Evolutionary conservation across 768 basidiomycete species (phyloP).

Genomic region (Trametes cubensis): DNA sequence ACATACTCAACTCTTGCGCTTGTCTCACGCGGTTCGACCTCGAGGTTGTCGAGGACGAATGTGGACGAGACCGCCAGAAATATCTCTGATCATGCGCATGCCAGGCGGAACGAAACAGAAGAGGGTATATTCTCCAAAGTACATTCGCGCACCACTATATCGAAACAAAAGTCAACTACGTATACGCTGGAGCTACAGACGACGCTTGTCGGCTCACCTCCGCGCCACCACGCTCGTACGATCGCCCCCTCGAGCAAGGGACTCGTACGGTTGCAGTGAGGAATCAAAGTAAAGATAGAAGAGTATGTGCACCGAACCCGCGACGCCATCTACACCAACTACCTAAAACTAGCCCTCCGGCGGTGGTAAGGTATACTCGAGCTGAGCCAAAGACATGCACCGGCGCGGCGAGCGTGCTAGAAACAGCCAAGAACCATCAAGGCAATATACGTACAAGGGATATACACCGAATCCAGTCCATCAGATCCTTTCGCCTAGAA

Average conservation of each 20-base stretch:
- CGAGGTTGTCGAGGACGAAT: neutral
- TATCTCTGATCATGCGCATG: neutral
- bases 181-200: neutral
- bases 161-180: neutral
- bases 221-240: neutral
- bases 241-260: too few species aligned
- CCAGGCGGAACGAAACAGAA: neutral
- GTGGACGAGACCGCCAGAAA: neutral
- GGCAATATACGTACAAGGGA: constrained; percentile 21
- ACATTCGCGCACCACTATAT: constrained; percentile 10
- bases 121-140: constrained; percentile 23
- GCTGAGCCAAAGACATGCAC: neutral
- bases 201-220: too few species aligned
- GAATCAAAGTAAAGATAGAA: neutral
- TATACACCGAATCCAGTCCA: constrained; percentile 20
- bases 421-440: neutral
- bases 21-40: neutral
- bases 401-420: neutral
- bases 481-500: neutral
- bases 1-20: too few species aligned
- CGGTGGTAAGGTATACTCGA: neutral
- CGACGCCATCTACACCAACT: constrained; percentile 14
- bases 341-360: neutral
- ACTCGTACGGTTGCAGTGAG: neutral
- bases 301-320: constrained; percentile 20